phyloP scores from a whole-genome alignment of 2,329 filamentous ascomycete species.

The Juglanconis juglandina region DNA sequence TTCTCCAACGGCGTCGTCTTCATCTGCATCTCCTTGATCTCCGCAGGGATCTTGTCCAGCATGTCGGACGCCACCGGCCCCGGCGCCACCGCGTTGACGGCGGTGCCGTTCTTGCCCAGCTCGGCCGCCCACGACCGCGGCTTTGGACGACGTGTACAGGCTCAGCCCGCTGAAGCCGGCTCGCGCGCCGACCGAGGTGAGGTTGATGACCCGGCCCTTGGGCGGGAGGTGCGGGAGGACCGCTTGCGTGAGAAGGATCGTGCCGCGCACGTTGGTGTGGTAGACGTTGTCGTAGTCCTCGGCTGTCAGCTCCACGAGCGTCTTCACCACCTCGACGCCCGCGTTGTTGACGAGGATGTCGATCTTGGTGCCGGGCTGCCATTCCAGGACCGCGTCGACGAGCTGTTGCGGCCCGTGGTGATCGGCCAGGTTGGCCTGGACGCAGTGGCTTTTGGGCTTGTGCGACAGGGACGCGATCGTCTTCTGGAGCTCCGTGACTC shows the following conservation, averaged over 20 bases:
- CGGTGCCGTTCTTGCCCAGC: constrained; percentile 53
- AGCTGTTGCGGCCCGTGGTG: constrained; percentile 21
- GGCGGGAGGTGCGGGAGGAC: constrained; percentile 47
- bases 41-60: constrained; percentile 48
- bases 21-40: constrained; percentile 47
- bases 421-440: constrained; percentile 24
- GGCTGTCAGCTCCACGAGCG: constrained; percentile 38
- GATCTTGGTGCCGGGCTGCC: constrained; percentile 17
- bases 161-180: constrained; percentile 41
- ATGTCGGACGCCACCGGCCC: constrained; percentile 59
- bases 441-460: constrained; percentile 19
- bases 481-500: constrained; percentile 54
- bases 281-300: constrained; percentile 53
- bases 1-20: constrained; percentile 48
- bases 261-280: constrained; percentile 54
- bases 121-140: constrained; percentile 57
- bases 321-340: constrained; percentile 28
- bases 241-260: constrained; percentile 51
- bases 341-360: constrained; percentile 39
- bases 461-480: constrained; percentile 53
- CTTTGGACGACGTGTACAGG: constrained; percentile 56
- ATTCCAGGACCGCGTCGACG: constrained; percentile 20
- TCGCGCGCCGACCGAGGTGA: constrained; percentile 52
- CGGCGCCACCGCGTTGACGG: constrained; percentile 58
- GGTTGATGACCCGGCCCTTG: constrained; percentile 54